phyloP scores from a whole-genome alignment of 805 yeast genomes.

The Cyberlindnera galapagoensis region DNA sequence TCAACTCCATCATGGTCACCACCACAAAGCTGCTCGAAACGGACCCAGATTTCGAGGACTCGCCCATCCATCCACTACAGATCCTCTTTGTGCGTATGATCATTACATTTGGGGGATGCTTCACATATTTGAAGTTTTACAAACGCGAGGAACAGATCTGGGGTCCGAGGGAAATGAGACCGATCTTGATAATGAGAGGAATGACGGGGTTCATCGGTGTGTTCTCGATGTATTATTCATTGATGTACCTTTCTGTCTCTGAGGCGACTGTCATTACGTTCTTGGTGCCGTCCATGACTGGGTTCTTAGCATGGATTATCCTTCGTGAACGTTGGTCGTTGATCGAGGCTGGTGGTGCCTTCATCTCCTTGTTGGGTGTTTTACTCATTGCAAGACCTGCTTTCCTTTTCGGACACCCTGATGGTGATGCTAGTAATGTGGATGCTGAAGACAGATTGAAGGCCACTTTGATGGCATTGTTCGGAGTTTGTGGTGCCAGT shows the following conservation, averaged over 20 bases:
- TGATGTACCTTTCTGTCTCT: conserved; percentile 66
- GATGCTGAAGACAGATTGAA: conserved; percentile 48
- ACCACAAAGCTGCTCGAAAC: conserved; percentile 70
- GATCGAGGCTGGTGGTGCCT: conserved; percentile 63
- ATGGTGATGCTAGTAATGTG: conserved; percentile 17
- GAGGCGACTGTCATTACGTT: conserved; percentile 82
- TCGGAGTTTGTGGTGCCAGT: conserved; percentile 67
- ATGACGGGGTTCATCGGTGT: conserved; percentile 74
- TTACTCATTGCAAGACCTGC: conserved; percentile 75
- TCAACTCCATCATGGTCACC: conserved; percentile 71
- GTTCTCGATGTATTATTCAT: conserved; percentile 67
- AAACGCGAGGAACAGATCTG: conserved; percentile 56
- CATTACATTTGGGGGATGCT: conserved; percentile 57
- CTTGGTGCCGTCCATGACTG: conserved; percentile 70
- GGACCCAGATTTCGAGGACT: conserved; percentile 43
- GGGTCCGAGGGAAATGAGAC: conserved; percentile 58
- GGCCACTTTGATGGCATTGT: conserved; percentile 57
- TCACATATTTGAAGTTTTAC: conserved; percentile 45
- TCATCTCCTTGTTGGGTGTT: conserved; percentile 69
- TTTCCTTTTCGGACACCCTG: conserved; percentile 51
- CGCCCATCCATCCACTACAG: conserved; percentile 71
- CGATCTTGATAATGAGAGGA: conserved; percentile 56
- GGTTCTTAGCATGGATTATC: conserved; percentile 61
- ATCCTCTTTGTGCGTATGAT: conserved; percentile 72
- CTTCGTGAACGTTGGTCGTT: conserved; percentile 60